Conservation (phyloP, 768 basidiomycete species). For the Lactifluus rugatus region DNA sequence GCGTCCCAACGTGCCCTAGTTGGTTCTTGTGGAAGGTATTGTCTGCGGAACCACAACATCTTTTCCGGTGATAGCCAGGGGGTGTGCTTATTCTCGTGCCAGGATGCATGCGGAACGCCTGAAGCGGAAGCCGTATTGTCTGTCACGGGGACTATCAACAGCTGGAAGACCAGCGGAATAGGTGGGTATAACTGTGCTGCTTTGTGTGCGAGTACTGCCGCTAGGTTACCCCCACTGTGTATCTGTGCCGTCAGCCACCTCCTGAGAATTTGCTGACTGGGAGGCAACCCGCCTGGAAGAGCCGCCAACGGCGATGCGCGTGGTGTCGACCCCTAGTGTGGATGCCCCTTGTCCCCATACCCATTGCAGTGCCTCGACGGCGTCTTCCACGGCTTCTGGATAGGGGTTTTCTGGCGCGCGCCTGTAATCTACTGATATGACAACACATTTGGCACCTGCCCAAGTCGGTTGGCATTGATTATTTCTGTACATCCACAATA, state of each 20-base stretch:
- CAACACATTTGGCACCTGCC: slow-evolving; percentile 52
- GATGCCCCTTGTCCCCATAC: slow-evolving; percentile 39
- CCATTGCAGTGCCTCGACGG: slow-evolving; percentile 59
- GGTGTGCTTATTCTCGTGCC: slow-evolving; percentile 48
- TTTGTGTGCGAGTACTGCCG: slow-evolving; percentile 55
- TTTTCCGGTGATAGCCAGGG: slow-evolving; percentile 50
- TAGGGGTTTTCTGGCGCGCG: slow-evolving; percentile 63
- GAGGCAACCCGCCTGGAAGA: slow-evolving; percentile 45
- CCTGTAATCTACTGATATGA: slow-evolving; percentile 60
- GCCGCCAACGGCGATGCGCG: slow-evolving; percentile 60
- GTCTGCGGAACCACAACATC: slow-evolving; percentile 66
- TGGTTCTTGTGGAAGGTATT: slow-evolving; percentile 54
- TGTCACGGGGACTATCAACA: slow-evolving; percentile 62
- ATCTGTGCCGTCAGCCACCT: neutral
- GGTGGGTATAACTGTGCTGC: slow-evolving; percentile 40
- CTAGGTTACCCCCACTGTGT: slow-evolving; percentile 59
- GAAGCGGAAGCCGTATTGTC: slow-evolving; percentile 53
- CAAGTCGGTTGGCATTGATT: neutral
- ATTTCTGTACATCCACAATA: neutral
- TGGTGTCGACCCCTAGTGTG: slow-evolving; percentile 39
- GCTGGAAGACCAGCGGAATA: slow-evolving; percentile 48
- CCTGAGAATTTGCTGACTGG: neutral
- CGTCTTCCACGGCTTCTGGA: slow-evolving; percentile 63
- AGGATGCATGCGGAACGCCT: slow-evolving; percentile 34
- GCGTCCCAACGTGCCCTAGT: slow-evolving; percentile 59